Evolutionary conservation across 805 yeast genomes (phyloP).

Genomic region (Starmerella geochares): DNA sequence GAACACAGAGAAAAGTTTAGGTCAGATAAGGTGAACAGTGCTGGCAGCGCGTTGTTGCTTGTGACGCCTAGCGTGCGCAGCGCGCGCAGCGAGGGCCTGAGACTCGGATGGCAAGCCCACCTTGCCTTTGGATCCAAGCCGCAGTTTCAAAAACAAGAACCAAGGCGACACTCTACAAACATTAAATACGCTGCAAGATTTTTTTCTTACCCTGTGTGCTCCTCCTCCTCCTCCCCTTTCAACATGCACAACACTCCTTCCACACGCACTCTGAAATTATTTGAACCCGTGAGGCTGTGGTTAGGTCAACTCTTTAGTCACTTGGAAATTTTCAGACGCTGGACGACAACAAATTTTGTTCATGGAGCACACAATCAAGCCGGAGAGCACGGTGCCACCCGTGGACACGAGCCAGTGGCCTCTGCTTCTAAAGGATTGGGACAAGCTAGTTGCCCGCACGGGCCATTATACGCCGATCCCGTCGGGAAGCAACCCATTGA

Average conservation of each 20-base stretch:
- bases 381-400: slow-evolving; percentile 64
- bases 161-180: too few relatives aligned
- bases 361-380: slow-evolving; percentile 56
- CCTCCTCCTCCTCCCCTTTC: too few relatives aligned
- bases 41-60: too few relatives aligned
- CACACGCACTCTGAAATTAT: background rate
- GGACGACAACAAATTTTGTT: slow-evolving; percentile 10
- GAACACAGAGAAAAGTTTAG: too few relatives aligned
- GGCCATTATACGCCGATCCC: slow-evolving; percentile 98
- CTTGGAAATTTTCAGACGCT: slow-evolving; percentile 2
- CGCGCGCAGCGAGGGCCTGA: too few relatives aligned
- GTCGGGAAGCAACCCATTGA: slow-evolving; percentile 85
- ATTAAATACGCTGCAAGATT: too few relatives aligned
- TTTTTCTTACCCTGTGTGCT: too few relatives aligned
- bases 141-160: too few relatives aligned
- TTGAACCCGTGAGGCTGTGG: background rate
- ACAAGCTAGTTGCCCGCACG: slow-evolving; percentile 84
- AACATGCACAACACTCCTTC: background rate
- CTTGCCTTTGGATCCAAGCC: too few relatives aligned
- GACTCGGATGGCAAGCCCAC: too few relatives aligned
- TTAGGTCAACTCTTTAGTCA: slow-evolving; percentile 8
- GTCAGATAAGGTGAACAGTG: too few relatives aligned
- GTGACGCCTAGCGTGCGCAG: too few relatives aligned
- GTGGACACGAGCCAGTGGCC: slow-evolving; percentile 95
- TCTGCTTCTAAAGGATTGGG: slow-evolving; percentile 81